Evolutionary conservation across 2,329 filamentous ascomycete species (phyloP).

Genomic region (Cercospora zeae-maydis): DNA sequence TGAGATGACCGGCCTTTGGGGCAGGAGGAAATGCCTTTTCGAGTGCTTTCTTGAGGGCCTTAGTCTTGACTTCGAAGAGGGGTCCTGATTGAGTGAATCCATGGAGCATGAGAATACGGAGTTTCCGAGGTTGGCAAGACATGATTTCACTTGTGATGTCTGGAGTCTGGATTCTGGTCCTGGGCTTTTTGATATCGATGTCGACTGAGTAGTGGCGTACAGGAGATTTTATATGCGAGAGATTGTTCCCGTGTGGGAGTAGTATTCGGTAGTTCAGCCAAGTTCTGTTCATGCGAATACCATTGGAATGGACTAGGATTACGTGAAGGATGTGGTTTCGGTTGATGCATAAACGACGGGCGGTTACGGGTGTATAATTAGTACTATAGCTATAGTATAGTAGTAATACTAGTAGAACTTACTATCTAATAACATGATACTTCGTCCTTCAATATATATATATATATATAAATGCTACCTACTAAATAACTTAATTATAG

Average conservation of each 20-base stretch:
- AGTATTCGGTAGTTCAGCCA: not conserved
- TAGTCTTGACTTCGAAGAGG: constrained; percentile 82
- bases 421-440: too few relatives aligned
- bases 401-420: too few relatives aligned
- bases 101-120: constrained; percentile 52
- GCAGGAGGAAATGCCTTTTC: constrained; percentile 66
- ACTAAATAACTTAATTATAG: too few relatives aligned
- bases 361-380: too few relatives aligned
- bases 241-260: not conserved
- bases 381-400: too few relatives aligned
- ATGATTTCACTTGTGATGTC: not conserved
- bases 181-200: not conserved
- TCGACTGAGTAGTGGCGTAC: not conserved
- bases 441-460: too few relatives aligned
- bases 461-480: too few relatives aligned
- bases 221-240: not conserved
- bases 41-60: constrained; percentile 77
- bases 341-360: not conserved
- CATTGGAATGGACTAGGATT: not conserved
- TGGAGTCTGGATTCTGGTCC: not conserved
- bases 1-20: constrained; percentile 44
- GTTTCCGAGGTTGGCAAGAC: constrained; percentile 24
- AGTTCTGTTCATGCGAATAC: not conserved
- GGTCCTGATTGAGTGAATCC: constrained; percentile 88
- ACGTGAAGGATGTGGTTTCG: not conserved